Base-by-base conservation (phyloP, 495 filamentous ascomycete species). In the Podospora tetraspora region DNA sequence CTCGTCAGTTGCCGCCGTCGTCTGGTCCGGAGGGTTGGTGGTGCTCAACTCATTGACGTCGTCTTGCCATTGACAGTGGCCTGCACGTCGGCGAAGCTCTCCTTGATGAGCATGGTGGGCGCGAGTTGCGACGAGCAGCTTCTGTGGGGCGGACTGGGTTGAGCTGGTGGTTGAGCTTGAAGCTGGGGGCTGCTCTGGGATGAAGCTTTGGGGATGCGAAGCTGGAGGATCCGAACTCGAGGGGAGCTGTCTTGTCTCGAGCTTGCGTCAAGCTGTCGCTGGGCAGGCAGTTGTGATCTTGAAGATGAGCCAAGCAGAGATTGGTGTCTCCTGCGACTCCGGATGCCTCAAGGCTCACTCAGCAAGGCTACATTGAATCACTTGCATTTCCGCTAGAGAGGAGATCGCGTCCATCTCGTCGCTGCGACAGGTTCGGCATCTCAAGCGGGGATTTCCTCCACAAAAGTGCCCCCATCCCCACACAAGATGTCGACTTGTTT, bases 21-120 rank as follows among this genome's bases (percentile, higher is more conserved):
- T 22, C 30, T 56, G 1, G 23, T 29, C 23, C 57, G 63, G 3
- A 57, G 23, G 43, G 6, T 7, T 37, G 21, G 62, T 25, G 25
- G 22, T n/a, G 16, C 34, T 68, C 72, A 43, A 83, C 82, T 81
- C 82, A 84, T 83, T 1, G 79, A 70, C n/a, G 76, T 74, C 68
- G 82, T 79, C 75, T 81, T 83, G 67, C 81, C 82, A 69, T 83
- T 76, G 72, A 75, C 79, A 57, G 63, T 73, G 8, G 76, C 79
- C 60, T 78, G 66, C 67, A 84, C 78, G 63, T 83, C 82, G 71
- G 70, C 72, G 69, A 78, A 71, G 69, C 73, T 79, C 69, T 84
- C 82, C 56, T 82, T 79, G 70, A 84, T 78, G 71, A 82, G 70
- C 82, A 84, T 84, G 66, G 16, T 71, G 73, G 68, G 23, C 24